Conservation (phyloP, 2,329 filamentous ascomycete genomes). For the Cladophialophora immunda region DNA sequence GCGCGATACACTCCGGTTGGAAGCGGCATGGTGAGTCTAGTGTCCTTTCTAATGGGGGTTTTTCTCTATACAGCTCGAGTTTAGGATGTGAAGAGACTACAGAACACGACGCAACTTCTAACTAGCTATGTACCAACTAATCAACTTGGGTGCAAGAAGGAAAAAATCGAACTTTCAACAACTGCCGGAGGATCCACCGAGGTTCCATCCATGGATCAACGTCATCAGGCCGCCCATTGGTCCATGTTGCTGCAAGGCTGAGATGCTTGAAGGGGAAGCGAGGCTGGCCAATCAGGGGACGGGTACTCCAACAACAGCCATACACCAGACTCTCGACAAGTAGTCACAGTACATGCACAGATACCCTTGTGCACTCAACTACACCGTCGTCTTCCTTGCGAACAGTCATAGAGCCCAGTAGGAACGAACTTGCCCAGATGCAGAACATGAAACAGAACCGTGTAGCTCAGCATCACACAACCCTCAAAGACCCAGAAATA, state of each 20-base stretch:
- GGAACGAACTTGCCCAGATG: slow-evolving; percentile 19
- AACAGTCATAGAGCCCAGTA: not conserved
- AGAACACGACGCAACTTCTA: not conserved
- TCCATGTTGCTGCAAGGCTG: not conserved
- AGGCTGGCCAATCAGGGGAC: not conserved
- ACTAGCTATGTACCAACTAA: not conserved
- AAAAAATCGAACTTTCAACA: slow-evolving; percentile 13
- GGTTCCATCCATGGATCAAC: not conserved
- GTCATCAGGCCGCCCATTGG: not conserved
- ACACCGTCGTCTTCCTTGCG: not conserved
- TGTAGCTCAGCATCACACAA: slow-evolving; percentile 23
- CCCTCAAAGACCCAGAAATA: slow-evolving; percentile 36
- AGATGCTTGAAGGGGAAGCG: not conserved
- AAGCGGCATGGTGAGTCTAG: slow-evolving; percentile 33
- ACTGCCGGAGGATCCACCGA: slow-evolving; percentile 20
- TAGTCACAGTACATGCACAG: no score
- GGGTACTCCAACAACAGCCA: not conserved
- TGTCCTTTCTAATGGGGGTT: not conserved
- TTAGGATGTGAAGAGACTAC: not conserved
- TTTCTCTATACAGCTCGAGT: not conserved
- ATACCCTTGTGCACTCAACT: not conserved
- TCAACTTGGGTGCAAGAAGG: not conserved
- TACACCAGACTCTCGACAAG: no score
- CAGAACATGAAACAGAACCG: slow-evolving; percentile 23
- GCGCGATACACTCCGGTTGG: slow-evolving; percentile 52